phyloP scores from a whole-genome alignment of 306 rosid genomes.

The Argentina anserina region DNA sequence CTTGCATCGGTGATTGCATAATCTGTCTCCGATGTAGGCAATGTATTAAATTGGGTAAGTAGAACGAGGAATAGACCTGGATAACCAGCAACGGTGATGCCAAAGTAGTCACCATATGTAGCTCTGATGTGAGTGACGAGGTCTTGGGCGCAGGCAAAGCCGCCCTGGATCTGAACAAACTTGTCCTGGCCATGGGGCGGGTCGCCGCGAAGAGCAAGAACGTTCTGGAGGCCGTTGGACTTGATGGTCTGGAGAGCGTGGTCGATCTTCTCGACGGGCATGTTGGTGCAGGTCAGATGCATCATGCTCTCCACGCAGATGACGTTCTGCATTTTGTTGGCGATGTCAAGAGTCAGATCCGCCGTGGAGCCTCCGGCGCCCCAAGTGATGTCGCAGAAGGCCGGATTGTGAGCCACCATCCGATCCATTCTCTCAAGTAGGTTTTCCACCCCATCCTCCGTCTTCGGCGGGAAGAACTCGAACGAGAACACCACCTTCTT shows the following conservation, averaged over 20 bases:
- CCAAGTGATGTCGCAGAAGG: conserved; percentile 96
- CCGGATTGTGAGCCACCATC: conserved; percentile 86
- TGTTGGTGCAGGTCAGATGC: conserved; percentile 97
- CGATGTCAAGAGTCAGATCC: conserved; percentile 82
- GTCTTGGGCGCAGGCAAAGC: conserved; percentile 95
- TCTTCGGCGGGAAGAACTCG: conserved; percentile 92
- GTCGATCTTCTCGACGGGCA: conserved; percentile 93
- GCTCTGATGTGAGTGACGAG: conserved; percentile 78
- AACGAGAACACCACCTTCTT: conserved; percentile 77
- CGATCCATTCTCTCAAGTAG: conserved; percentile 94
- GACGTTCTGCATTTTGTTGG: conserved; percentile 87
- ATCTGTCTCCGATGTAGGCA: no score
- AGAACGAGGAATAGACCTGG: conserved; percentile 65
- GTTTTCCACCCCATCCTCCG: conserved; percentile 92
- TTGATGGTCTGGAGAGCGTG: conserved; percentile 80
- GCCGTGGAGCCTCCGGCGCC: conserved; percentile 98
- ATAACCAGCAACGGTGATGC: conserved; percentile 94
- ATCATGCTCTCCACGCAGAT: conserved; percentile 94
- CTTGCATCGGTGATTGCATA: not conserved
- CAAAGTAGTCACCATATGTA: conserved; percentile 83
- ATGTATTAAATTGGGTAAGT: no score
- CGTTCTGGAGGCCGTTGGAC: conserved; percentile 86
- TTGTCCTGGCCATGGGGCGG: conserved; percentile 99
- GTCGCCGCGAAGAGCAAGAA: conserved; percentile 94
- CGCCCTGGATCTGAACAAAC: conserved; percentile 83